Conservation (phyloP, 306 rosid species). For the Neltuma alba region DNA sequence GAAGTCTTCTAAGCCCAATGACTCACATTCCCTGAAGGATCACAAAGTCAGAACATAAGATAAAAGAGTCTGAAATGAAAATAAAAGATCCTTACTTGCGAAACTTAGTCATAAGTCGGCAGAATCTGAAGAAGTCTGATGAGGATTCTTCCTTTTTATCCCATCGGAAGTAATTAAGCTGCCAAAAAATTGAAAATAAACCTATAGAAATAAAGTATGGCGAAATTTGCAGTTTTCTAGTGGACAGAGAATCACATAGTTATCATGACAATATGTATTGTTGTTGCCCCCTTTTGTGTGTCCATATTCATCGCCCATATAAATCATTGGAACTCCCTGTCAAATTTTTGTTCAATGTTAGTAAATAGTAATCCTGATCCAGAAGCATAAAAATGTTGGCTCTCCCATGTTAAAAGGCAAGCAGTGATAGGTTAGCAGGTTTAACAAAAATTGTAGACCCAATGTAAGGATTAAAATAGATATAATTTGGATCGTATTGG, state of each 20-base stretch:
- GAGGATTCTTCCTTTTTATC: slow-evolving; percentile 83
- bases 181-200: slow-evolving; percentile 39
- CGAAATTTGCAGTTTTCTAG: slow-evolving; percentile 16
- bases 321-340: slow-evolving; percentile 96
- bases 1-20: slow-evolving; percentile 79
- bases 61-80: not conserved
- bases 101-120: slow-evolving; percentile 76
- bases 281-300: slow-evolving; percentile 99
- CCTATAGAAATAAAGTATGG: slow-evolving; percentile 28
- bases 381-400: slow-evolving; percentile 13
- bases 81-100: slow-evolving; percentile 57
- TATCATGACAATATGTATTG: slow-evolving; percentile 97
- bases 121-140: slow-evolving; percentile 82
- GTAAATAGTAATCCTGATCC: slow-evolving; percentile 24
- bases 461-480: slow-evolving; percentile 12
- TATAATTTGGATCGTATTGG: not conserved
- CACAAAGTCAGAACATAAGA: slow-evolving; percentile 27
- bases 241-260: slow-evolving; percentile 60
- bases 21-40: slow-evolving; percentile 84
- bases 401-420: not conserved
- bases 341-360: slow-evolving; percentile 13
- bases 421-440: slow-evolving; percentile 23
- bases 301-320: slow-evolving; percentile 97
- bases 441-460: not conserved
- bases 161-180: slow-evolving; percentile 93